Conservation (phyloP, 306 rosid species). For the Vachellia pachyceras region DNA sequence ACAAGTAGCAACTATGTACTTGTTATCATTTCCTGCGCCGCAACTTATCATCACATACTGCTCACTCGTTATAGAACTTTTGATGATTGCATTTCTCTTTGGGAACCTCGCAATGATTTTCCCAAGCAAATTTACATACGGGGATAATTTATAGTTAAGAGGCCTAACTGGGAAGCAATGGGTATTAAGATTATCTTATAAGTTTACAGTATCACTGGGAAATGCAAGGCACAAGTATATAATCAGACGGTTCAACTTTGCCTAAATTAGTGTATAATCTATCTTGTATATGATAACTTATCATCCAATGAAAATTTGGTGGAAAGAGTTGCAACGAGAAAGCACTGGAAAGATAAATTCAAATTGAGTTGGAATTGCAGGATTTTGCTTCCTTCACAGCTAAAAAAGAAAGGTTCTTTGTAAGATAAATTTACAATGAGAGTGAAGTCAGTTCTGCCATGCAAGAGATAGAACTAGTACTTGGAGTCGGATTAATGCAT, state of each 20-base stretch:
- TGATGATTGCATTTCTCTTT: too few relatives aligned
- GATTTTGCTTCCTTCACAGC: neutral
- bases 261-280: constrained; percentile 11
- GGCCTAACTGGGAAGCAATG: constrained; percentile 63
- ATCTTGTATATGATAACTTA: neutral
- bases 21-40: too few relatives aligned
- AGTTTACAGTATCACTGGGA: constrained; percentile 60
- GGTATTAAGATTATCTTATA: constrained; percentile 50
- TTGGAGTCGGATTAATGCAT: constrained; percentile 33
- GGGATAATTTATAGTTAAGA: constrained; percentile 83
- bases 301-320: neutral
- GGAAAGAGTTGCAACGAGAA: neutral
- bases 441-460: too few relatives aligned
- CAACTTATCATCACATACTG: too few relatives aligned
- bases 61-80: too few relatives aligned
- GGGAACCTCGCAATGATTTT: too few relatives aligned
- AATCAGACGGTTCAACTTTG: constrained; percentile 71
- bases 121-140: constrained; percentile 51
- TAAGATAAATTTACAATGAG: neutral
- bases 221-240: constrained; percentile 79
- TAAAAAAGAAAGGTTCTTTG: too few relatives aligned
- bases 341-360: neutral
- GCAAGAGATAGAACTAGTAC: too few relatives aligned
- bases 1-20: too few relatives aligned
- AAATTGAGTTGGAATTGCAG: neutral